phyloP scores from a whole-genome alignment of 495 filamentous ascomycete species.

The Delitschia confertaspora region DNA sequence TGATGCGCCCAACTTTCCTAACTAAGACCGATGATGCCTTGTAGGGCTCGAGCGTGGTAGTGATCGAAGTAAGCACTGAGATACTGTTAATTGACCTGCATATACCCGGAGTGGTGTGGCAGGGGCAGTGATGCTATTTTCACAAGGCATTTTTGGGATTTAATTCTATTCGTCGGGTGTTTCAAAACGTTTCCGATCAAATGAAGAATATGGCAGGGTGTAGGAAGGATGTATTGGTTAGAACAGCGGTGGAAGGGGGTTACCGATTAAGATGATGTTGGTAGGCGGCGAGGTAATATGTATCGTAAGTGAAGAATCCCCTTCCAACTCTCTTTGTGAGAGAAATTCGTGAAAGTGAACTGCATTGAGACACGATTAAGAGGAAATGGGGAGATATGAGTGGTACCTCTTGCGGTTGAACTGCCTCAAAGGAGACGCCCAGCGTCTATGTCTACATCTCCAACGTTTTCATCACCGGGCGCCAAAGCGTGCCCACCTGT shows the following conservation, averaged over 20 bases:
- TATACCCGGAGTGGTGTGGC: too few species aligned
- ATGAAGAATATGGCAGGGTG: conserved; percentile 6
- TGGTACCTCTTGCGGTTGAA: not conserved
- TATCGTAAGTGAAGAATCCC: not conserved
- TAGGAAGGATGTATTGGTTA: not conserved
- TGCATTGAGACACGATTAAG: too few species aligned
- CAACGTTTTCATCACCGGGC: too few species aligned
- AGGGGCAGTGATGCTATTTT: too few species aligned
- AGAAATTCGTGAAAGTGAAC: too few species aligned
- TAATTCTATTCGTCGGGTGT: conserved; percentile 17
- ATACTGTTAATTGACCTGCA: too few species aligned
- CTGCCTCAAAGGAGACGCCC: not conserved
- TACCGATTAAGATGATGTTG: not conserved
- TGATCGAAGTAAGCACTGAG: too few species aligned
- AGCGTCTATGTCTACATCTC: not conserved
- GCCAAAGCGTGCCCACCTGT: too few species aligned
- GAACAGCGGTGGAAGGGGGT: not conserved
- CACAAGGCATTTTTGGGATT: conserved; percentile 3
- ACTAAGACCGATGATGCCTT: too few species aligned
- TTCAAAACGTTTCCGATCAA: conserved; percentile 8
- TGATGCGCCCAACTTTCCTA: too few species aligned
- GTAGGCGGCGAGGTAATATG: not conserved
- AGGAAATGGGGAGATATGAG: not conserved
- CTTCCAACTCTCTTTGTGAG: too few species aligned
- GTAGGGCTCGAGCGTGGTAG: too few species aligned